phyloP scores from a whole-genome alignment of 2,329 filamentous ascomycete species.

The Paracoccidioides lutzii region DNA sequence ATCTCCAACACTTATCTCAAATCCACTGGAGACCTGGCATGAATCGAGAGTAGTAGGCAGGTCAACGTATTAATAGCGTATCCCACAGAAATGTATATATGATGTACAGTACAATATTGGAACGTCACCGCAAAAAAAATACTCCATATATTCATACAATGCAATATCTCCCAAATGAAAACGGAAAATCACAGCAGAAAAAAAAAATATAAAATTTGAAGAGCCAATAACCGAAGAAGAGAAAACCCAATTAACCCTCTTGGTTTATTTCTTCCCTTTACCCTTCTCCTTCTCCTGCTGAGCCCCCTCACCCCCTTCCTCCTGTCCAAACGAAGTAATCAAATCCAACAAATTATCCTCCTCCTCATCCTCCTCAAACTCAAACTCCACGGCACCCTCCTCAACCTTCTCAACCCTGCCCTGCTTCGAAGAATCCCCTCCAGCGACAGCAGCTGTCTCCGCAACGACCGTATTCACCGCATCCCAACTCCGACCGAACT shows the following conservation, averaged over 20 bases:
- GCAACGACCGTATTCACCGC: constrained; percentile 30
- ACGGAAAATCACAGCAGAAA: not conserved
- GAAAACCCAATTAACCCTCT: constrained; percentile 1
- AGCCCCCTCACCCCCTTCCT: constrained; percentile 24
- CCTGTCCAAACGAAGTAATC: constrained; percentile 39
- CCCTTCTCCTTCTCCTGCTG: not conserved
- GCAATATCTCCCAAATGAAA: not conserved
- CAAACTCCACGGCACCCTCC: constrained; percentile 33
- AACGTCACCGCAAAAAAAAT: not conserved
- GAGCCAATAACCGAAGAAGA: not conserved
- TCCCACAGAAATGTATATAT: not conserved
- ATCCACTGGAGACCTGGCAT: not conserved
- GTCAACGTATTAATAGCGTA: not conserved
- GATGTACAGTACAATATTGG: not conserved
- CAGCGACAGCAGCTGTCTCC: constrained; percentile 19
- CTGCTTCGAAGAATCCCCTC: constrained; percentile 11
- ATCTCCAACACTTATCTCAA: too few species aligned
- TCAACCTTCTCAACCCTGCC: constrained; percentile 15
- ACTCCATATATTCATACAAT: constrained; percentile 8
- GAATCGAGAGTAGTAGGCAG: not conserved
- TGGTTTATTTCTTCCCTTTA: constrained; percentile 21
- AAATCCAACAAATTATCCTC: constrained; percentile 46
- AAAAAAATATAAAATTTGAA: not conserved
- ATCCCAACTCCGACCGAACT: constrained; percentile 80
- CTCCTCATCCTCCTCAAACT: constrained; percentile 32